Conservation (phyloP, 2,329 filamentous ascomycete genomes). For the Chrysoporthe austroafricana region DNA sequence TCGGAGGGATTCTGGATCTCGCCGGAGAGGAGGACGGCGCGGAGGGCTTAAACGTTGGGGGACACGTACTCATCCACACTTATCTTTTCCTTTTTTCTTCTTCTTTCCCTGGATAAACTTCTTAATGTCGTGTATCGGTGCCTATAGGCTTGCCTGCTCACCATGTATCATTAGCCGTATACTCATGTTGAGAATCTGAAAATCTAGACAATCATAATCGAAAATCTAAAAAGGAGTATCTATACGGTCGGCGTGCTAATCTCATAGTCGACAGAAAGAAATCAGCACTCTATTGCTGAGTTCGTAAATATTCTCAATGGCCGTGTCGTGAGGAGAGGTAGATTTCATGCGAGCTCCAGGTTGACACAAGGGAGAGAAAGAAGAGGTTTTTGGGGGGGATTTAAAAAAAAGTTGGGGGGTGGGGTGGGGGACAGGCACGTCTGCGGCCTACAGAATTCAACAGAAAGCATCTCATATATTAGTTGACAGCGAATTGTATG, state of each 20-base stretch:
- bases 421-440: too few species aligned
- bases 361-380: not conserved
- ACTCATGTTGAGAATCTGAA: not conserved
- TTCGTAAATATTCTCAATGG: not conserved
- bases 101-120: not conserved
- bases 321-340: not conserved
- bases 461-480: too few species aligned
- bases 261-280: not conserved
- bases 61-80: not conserved
- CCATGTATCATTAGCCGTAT: not conserved
- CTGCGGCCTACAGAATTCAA: too few species aligned
- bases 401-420: too few species aligned
- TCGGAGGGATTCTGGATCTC: constrained; percentile 51
- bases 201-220: not conserved
- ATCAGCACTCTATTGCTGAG: not conserved
- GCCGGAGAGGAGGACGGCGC: constrained; percentile 38
- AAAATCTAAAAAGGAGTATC: not conserved
- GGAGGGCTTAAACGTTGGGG: constrained; percentile 8
- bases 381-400: too few species aligned
- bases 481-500: too few species aligned
- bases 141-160: not conserved
- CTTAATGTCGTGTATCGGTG: not conserved
- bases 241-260: not conserved
- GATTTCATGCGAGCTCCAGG: too few species aligned
- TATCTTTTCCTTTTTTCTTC: not conserved